These are phyloP conservation scores for Acacia crassicarpa DNA, from an alignment of 306 rosid genomes.

Conservation along the genomic window DNA sequence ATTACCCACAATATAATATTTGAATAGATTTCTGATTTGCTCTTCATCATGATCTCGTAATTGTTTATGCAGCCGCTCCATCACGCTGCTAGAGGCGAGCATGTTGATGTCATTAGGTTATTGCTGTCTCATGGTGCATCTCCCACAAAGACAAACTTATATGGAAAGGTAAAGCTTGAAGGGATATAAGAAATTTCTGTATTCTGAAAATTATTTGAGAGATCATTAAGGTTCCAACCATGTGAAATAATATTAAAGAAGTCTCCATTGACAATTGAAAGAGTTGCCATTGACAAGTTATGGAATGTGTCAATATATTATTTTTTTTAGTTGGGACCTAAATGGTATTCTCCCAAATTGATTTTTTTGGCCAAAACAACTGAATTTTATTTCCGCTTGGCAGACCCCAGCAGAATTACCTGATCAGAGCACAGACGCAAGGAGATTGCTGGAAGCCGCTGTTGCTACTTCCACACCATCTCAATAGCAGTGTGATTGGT, in stretches of 20 bases:
- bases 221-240: too few species aligned
- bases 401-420: constrained; percentile 17
- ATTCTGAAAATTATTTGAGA: not conserved
- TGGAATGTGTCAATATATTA: too few species aligned
- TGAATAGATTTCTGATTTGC: not conserved
- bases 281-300: too few species aligned
- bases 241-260: too few species aligned
- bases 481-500: constrained; percentile 20
- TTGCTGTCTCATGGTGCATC: constrained; percentile 75
- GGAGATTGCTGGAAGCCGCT: constrained; percentile 61
- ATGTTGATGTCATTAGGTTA: constrained; percentile 39
- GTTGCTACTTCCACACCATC: constrained; percentile 27
- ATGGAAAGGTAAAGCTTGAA: not conserved
- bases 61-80: constrained; percentile 78
- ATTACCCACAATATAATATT: not conserved
- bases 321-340: too few species aligned
- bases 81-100: constrained; percentile 96
- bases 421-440: constrained; percentile 52
- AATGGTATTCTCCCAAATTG: too few species aligned
- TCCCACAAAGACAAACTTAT: constrained; percentile 56
- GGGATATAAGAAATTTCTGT: not conserved
- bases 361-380: not conserved
- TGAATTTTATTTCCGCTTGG: not conserved
- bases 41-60: constrained; percentile 23
- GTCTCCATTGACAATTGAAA: too few species aligned